Conservation (phyloP, 208 protist species). For the Crithidia thermophila region DNA sequence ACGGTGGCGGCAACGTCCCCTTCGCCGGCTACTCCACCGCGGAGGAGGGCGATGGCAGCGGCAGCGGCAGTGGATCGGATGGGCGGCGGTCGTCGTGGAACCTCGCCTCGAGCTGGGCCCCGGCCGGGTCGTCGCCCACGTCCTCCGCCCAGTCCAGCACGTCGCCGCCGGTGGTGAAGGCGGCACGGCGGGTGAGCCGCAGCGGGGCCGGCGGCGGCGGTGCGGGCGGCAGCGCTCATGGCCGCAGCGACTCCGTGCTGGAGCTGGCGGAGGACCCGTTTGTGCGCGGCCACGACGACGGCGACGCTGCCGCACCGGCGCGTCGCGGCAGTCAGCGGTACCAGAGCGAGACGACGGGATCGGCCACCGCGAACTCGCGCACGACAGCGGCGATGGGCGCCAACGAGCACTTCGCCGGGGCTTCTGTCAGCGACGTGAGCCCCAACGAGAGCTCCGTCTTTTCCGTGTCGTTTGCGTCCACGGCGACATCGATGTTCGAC, state of each 20-base stretch:
- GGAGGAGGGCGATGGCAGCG: neutral
- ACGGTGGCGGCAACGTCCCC: neutral
- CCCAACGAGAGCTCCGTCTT: conserved; percentile 7
- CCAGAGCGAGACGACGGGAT: neutral
- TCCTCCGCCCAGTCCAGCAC: neutral
- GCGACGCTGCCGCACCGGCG: neutral
- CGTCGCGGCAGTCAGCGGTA: neutral
- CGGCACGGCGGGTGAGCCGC: conserved; percentile 7
- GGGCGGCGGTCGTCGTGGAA: conserved; percentile 8
- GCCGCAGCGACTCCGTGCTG: conserved; percentile 7
- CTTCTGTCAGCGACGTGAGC: neutral
- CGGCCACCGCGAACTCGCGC: neutral
- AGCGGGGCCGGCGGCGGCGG: neutral
- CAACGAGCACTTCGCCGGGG: neutral
- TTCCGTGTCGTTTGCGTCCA: conserved; percentile 8
- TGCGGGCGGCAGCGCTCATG: neutral
- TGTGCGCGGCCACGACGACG: neutral
- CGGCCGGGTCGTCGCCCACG: neutral
- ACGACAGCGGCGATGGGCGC: neutral
- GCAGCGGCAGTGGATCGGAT: neutral
- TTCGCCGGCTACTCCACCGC: neutral
- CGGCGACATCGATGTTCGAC: conserved; percentile 1
- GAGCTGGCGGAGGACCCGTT: conserved; percentile 3
- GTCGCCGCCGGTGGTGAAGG: neutral
- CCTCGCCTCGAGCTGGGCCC: conserved; percentile 8